Conservation (phyloP, 805 yeast species). For the Ogataea wickerhamii region DNA sequence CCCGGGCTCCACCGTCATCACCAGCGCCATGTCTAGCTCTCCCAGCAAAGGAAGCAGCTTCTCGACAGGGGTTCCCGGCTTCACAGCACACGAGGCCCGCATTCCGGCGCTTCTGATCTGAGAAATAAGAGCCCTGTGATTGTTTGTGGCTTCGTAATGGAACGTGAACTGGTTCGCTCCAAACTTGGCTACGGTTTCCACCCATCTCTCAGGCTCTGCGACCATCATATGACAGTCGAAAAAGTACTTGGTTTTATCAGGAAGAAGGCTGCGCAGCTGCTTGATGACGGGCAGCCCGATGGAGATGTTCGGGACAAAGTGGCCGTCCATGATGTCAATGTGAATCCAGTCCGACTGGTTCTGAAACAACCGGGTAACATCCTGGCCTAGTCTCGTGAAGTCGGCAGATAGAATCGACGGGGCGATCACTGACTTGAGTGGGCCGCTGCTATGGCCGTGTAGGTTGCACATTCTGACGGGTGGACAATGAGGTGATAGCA, state of each 20-base stretch:
- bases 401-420: constrained; percentile 93
- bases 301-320: constrained; percentile 94
- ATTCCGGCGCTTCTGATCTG: constrained; percentile 77
- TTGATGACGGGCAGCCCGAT: constrained; percentile 64
- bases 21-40: constrained; percentile 83
- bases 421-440: constrained; percentile 74
- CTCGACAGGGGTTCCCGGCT: constrained; percentile 90
- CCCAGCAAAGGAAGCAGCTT: constrained; percentile 74
- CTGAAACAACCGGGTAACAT: constrained; percentile 75
- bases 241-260: constrained; percentile 38
- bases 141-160: constrained; percentile 89
- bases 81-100: constrained; percentile 91
- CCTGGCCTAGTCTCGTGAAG: constrained; percentile 83
- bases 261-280: constrained; percentile 13
- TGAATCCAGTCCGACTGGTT: constrained; percentile 95
- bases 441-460: constrained; percentile 34
- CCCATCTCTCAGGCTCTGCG: constrained; percentile 88
- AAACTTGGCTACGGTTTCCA: constrained; percentile 82
- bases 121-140: constrained; percentile 70
- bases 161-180: constrained; percentile 97
- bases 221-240: constrained; percentile 99
- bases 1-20: constrained; percentile 99
- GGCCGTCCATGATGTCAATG: constrained; percentile 97
- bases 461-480: not conserved
- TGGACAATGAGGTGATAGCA: too few species aligned